A percentile compares a stretch with the other conserved stretches of the same genome.
Conservation (phyloP, 441 rosid genomes). For the Melastoma candidum region DNA sequence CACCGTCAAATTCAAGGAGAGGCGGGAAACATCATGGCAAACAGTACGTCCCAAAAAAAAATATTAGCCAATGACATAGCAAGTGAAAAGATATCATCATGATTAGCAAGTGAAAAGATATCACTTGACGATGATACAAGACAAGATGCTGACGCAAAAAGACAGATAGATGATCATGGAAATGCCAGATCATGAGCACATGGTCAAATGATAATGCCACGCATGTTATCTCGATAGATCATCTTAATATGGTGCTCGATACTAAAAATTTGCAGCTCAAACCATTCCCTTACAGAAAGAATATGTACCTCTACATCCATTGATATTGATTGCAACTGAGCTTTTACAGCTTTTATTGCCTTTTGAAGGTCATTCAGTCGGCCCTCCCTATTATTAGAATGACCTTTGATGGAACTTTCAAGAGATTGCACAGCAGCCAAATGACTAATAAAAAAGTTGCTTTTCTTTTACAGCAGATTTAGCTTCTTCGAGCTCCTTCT, state of each 20-base stretch:
- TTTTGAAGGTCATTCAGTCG: slow-evolving; percentile 76
- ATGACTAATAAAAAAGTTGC: slow-evolving; percentile 47
- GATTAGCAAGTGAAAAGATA: too few species aligned
- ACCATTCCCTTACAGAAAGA: slow-evolving; percentile 1
- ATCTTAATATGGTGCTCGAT: not conserved
- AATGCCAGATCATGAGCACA: not conserved
- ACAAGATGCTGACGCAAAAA: too few species aligned
- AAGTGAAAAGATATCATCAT: too few species aligned
- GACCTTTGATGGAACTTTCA: slow-evolving; percentile 83
- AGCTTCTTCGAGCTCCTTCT: slow-evolving; percentile 73
- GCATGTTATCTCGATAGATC: not conserved
- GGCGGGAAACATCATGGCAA: not conserved
- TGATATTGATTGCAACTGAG: slow-evolving; percentile 68
- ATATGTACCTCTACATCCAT: slow-evolving; percentile 76
- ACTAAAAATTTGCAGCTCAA: too few species aligned
- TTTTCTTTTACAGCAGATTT: slow-evolving; percentile 57
- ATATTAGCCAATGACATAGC: too few species aligned
- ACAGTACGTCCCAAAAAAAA: not conserved
- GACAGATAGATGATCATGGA: not conserved
- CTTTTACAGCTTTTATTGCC: slow-evolving; percentile 59
- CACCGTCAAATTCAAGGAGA: not conserved
- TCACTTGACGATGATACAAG: too few species aligned
- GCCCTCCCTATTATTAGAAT: slow-evolving; percentile 73
- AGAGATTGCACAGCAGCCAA: slow-evolving; percentile 44
- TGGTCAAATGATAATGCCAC: too few species aligned